Base-by-base conservation (phyloP, 1,139 yeast genomes). In the Candida anutae region DNA sequence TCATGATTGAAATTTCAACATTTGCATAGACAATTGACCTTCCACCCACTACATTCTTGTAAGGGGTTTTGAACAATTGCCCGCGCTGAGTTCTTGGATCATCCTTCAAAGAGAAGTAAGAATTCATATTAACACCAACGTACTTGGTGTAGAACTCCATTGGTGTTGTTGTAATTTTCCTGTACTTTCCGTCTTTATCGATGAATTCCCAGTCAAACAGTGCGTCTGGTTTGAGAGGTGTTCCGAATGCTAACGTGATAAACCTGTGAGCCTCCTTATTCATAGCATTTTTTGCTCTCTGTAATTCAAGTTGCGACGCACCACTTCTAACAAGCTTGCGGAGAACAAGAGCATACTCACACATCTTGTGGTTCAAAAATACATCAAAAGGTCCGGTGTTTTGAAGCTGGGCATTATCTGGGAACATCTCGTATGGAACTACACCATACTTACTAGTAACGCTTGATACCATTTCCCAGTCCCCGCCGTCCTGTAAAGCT, bases 401-500 rank as follows among this genome's bases (percentile, higher is more conserved):
- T 5, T 75, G 63, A 2, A 93, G 74, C 38, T 80, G 83, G 39
- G 68, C 74, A 28, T 74, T 64, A 48, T 83, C 94, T 5, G 88
- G 87, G 55, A 69, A 83, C 14, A 74, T 54, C 38, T 70, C 74
- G 45, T 77, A 63, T 25, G 95, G 95, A 27, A 83, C 79, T 30
- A 80, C 48, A 23, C 94, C 94, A 42, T 83, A 83, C 53, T 83
- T 83, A 38, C 72, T 72, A 30, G 82, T 70, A 36, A 83, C 53
- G 50, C 81, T 81, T 23, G 77, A 63, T 51, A 81, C 71, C 90
- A 83, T 79, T 42, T 79, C 80, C 69, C 81, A 83, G 53, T 83
- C 94, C 27, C 94, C 94, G 40, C 94, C 94, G 45, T 83, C 94
- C 31, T 69, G 54, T 27, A 77, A 73, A 9, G 94, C 90, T 30